Evolutionary conservation across 331 rosid genomes (phyloP).

Genomic region (Pyracantha coccinea): DNA sequence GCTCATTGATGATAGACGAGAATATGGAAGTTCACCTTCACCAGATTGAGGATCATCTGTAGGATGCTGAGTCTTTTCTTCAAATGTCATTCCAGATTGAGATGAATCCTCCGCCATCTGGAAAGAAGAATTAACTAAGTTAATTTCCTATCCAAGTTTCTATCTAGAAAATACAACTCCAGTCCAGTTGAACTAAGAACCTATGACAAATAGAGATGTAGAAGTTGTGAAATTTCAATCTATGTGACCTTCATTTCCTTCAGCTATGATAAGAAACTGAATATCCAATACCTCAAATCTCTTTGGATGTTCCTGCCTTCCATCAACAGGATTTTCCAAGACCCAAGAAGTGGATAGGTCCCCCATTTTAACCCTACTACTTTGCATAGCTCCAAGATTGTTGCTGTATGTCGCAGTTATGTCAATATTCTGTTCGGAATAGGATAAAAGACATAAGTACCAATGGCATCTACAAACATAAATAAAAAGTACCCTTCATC

Average conservation of each 20-base stretch:
- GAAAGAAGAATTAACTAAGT: slow-evolving; percentile 17
- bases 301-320: slow-evolving; percentile 36
- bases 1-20: slow-evolving; percentile 38
- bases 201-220: neutral
- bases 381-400: slow-evolving; percentile 53
- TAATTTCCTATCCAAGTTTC: slow-evolving; percentile 16
- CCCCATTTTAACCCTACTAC: slow-evolving; percentile 66
- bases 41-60: slow-evolving; percentile 36
- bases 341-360: slow-evolving; percentile 88
- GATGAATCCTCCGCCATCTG: slow-evolving; percentile 40
- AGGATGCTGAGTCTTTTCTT: slow-evolving; percentile 30
- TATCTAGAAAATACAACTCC: neutral
- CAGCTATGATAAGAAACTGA: neutral
- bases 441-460: slow-evolving; percentile 15
- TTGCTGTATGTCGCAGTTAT: slow-evolving; percentile 71
- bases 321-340: slow-evolving; percentile 64
- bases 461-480: slow-evolving; percentile 6
- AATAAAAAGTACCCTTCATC: neutral
- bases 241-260: neutral
- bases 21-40: slow-evolving; percentile 36
- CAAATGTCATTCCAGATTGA: slow-evolving; percentile 26
- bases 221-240: neutral
- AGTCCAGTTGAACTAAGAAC: neutral
- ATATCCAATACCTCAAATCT: slow-evolving; percentile 47
- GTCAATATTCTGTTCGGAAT: slow-evolving; percentile 62